Base-by-base conservation (phyloP, 768 basidiomycete species). In the Lactifluus piperatus region DNA sequence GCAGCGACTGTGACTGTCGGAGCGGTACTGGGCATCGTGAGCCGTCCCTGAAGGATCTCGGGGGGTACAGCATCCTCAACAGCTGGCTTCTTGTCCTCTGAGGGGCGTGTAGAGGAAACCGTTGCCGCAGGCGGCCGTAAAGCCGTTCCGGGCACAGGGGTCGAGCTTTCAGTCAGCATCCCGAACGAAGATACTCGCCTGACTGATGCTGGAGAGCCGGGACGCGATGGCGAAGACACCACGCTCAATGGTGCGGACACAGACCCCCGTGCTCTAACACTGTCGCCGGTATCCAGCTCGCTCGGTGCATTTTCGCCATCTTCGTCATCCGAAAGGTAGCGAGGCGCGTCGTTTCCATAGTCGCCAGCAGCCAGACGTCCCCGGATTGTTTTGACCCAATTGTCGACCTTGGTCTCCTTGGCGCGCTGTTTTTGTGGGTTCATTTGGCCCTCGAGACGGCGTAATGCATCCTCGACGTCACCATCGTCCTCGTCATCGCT, bases 361-460 rank as follows among this genome's bases (percentile, higher is more conserved):
- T 85, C 84, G 0, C 84, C 84, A 20, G 78, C 78, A 8, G 76
- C 79, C 70, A 86, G 73, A 29, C 89, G 78, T 51, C 84, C 79
- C 64, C 81, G 82, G 34, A 91, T 85, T 11, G 79, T 80, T 62
- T 80, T 79, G 49, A 91, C 82, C 91, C 91, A 92, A 3, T 83
- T 82, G 68, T 92, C 84, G 4, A 94, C 88, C 69, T 91, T 91
- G 49, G 77, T 77, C 36, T 79, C 80, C 66, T 85, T 90, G 64
- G 83, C 86, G 62, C 81, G 76, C 68, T 86, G 81, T 67, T 81
- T 79, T 60, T 82, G 75, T 0, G 80, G 80, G 69, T 91, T 91
- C 54, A 94, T 88, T 68, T 91, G 84, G 0, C 92, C 94, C 70
- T 95, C 92, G 39, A 97, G 78, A 13, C 87, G 76, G 24, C 80